Conservation (phyloP, 495 filamentous ascomycete species). For the Hypoxylon lienhwacheense region DNA sequence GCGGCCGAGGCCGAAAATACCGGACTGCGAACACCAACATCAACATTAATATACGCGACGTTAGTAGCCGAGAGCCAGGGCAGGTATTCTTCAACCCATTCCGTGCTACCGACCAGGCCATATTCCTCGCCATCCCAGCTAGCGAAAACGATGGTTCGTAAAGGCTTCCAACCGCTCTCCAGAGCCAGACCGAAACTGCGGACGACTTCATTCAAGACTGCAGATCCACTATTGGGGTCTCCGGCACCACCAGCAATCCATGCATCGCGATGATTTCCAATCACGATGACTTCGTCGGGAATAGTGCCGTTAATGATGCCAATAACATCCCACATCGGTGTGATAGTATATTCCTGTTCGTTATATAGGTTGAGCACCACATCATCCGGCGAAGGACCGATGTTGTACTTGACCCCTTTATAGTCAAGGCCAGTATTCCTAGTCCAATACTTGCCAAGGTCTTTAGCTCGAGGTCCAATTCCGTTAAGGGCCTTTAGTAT, state of each 20-base stretch:
- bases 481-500: slow-evolving; percentile 88
- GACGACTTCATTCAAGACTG: slow-evolving; percentile 83
- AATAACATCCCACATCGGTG: slow-evolving; percentile 93
- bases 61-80: slow-evolving; percentile 78
- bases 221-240: slow-evolving; percentile 89
- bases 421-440: slow-evolving; percentile 72
- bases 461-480: slow-evolving; percentile 73
- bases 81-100: slow-evolving; percentile 92
- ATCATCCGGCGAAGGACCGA: slow-evolving; percentile 80
- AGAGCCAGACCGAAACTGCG: slow-evolving; percentile 78
- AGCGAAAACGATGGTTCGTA: slow-evolving; percentile 89
- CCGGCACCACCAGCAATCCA: slow-evolving; percentile 89
- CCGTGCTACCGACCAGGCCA: slow-evolving; percentile 87
- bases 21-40: slow-evolving; percentile 72
- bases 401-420: slow-evolving; percentile 87
- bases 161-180: slow-evolving; percentile 82
- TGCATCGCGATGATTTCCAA: slow-evolving; percentile 96
- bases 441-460: slow-evolving; percentile 72
- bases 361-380: slow-evolving; percentile 82
- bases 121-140: slow-evolving; percentile 97
- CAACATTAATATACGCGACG: slow-evolving; percentile 90
- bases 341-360: slow-evolving; percentile 84
- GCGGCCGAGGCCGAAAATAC: slow-evolving; percentile 71
- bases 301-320: slow-evolving; percentile 92
- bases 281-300: slow-evolving; percentile 74